A percentile compares a stretch with the other conserved stretches of the same genome.
These are phyloP conservation scores for Rhipidocladum racemiflorum DNA, from an alignment of 176 grass and related monocot genomes.

Conservation along the genomic window DNA sequence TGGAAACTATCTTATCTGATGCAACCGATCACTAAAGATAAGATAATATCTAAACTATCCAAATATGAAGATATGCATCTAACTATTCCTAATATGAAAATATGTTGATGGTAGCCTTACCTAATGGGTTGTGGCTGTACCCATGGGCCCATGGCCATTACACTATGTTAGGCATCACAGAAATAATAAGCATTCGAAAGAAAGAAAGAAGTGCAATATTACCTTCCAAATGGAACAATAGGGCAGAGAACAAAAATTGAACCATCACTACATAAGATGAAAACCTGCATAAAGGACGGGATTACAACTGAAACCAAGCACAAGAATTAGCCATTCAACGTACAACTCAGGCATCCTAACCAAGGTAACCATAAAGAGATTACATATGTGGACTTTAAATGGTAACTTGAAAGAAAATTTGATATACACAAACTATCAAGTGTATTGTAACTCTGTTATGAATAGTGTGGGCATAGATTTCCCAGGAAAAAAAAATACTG, in stretches of 20 bases:
- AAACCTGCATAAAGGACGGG: constrained; percentile 58
- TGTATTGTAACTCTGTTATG: background rate
- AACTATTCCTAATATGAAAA: too few relatives aligned
- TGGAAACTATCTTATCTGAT: too few relatives aligned
- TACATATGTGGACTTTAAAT: background rate
- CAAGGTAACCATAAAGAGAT: constrained; percentile 6
- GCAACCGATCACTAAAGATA: too few relatives aligned
- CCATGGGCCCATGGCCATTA: too few relatives aligned
- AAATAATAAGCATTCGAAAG: constrained; percentile 2
- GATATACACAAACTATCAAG: background rate
- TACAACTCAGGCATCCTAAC: constrained; percentile 2
- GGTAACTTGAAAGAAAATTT: constrained; percentile 15
- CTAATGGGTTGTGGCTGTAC: too few relatives aligned
- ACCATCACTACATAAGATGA: constrained; percentile 88
- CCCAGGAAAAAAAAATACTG: background rate
- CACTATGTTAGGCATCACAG: constrained; percentile 13
- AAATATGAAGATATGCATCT: too few relatives aligned
- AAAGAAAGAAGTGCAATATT: background rate
- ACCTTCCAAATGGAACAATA: constrained; percentile 98
- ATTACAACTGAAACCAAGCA: constrained; percentile 32
- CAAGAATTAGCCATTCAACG: background rate
- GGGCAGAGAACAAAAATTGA: constrained; percentile 89
- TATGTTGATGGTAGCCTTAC: too few relatives aligned
- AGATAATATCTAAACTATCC: too few relatives aligned
- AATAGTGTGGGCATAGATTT: background rate